Conservation (phyloP, 2,329 filamentous ascomycete genomes). For the Calonectria pseudoturangicola region DNA sequence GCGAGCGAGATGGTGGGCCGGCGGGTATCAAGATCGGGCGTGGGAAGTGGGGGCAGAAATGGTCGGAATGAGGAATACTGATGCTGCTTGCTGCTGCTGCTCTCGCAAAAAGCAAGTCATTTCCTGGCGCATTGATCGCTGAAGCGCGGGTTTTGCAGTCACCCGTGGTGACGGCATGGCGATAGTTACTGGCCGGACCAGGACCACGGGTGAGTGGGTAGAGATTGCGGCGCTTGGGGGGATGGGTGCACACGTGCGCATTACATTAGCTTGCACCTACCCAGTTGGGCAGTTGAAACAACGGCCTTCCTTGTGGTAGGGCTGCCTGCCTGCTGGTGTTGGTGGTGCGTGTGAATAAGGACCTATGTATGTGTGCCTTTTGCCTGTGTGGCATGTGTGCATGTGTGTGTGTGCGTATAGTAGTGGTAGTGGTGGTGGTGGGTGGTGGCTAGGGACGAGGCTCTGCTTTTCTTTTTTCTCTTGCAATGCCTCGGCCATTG, state of each 20-base stretch:
- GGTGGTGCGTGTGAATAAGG: slow-evolving; percentile 9
- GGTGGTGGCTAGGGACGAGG: slow-evolving; percentile 24
- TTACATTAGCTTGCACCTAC: slow-evolving; percentile 41
- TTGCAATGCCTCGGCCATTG: slow-evolving; percentile 21
- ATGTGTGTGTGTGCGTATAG: not conserved
- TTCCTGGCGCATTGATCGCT: not conserved
- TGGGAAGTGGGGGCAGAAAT: slow-evolving; percentile 3
- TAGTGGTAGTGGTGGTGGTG: not conserved
- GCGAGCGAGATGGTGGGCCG: slow-evolving; percentile 10
- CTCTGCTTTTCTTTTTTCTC: slow-evolving; percentile 11
- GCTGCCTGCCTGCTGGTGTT: slow-evolving; percentile 17
- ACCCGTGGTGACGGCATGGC: not conserved
- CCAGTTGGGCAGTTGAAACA: slow-evolving; percentile 34
- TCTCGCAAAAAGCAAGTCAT: slow-evolving; percentile 8
- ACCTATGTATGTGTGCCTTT: slow-evolving; percentile 17
- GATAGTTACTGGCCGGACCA: slow-evolving; percentile 9
- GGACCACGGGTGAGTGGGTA: slow-evolving; percentile 27
- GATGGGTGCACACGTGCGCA: slow-evolving; percentile 39
- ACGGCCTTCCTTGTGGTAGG: slow-evolving; percentile 21
- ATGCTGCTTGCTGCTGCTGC: no score
- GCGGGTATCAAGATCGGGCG: slow-evolving; percentile 23
- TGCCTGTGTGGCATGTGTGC: not conserved
- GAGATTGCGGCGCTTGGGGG: slow-evolving; percentile 14
- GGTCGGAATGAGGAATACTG: not conserved
- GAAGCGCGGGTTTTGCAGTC: not conserved